These are phyloP conservation scores for Xylariaceae sp. DNA, from an alignment of 2,329 filamentous ascomycete genomes.

Conservation along the genomic window DNA sequence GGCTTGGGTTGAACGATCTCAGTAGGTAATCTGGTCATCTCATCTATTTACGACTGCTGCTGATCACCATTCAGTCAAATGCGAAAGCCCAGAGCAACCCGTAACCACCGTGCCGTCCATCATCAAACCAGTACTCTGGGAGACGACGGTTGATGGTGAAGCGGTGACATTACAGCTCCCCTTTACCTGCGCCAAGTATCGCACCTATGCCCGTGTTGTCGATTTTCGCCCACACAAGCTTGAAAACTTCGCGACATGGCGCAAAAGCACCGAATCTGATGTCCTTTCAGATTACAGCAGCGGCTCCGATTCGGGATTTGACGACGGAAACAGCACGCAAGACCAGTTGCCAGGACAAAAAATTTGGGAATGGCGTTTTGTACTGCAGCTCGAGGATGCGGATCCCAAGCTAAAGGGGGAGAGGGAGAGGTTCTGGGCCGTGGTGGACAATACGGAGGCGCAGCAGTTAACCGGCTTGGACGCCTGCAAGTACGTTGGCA, in stretches of 20 bases:
- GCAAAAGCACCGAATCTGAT: conserved; percentile 45
- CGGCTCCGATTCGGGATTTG: conserved; percentile 30
- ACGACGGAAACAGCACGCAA: conserved; percentile 26
- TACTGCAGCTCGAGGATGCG: conserved; percentile 71
- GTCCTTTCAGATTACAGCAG: conserved; percentile 45
- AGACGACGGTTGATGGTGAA: conserved; percentile 41
- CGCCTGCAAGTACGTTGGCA: conserved; percentile 40
- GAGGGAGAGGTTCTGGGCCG: conserved; percentile 57
- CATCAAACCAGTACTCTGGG: conserved; percentile 37
- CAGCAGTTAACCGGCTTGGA: conserved; percentile 48
- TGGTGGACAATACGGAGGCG: conserved; percentile 58
- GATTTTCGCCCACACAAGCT: conserved; percentile 72
- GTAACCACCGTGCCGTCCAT: conserved; percentile 39
- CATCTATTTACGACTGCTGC: not conserved
- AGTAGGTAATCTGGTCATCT: conserved; percentile 8
- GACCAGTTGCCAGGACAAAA: conserved; percentile 27
- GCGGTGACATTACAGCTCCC: conserved; percentile 49
- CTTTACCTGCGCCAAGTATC: conserved; percentile 71
- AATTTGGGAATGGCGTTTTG: conserved; percentile 81
- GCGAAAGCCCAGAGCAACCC: conserved; percentile 40
- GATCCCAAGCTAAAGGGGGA: conserved; percentile 34
- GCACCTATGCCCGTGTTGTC: conserved; percentile 67
- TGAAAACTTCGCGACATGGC: conserved; percentile 62
- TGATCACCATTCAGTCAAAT: conserved; percentile 40
- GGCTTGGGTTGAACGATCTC: conserved; percentile 35